phyloP scores from a whole-genome alignment of 164 flowering plant species.

The Berberis vulgaris region DNA sequence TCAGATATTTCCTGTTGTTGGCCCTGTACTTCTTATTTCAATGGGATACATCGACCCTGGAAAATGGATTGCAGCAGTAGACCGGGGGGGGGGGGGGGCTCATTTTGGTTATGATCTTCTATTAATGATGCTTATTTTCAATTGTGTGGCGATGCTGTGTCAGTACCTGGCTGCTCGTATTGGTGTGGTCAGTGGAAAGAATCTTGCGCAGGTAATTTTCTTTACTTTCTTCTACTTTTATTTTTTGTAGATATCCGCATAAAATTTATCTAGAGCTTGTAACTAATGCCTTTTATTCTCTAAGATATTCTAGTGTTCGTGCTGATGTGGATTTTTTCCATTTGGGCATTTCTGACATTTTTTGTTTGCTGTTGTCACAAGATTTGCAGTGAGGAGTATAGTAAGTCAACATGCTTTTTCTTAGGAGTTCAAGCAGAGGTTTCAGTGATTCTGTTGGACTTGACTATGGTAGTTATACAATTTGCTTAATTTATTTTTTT shows the following conservation, averaged over 20 bases:
- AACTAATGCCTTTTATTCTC: too few species aligned
- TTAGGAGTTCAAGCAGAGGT: conserved; percentile 79
- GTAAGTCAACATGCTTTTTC: conserved; percentile 47
- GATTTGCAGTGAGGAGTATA: conserved; percentile 89
- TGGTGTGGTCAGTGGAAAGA: conserved; percentile 67
- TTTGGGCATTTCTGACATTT: conserved; percentile 1
- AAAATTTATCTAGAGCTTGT: too few species aligned
- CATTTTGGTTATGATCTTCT: conserved; percentile 72
- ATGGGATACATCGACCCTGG: conserved; percentile 91
- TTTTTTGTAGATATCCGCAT: not conserved
- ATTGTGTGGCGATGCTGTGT: conserved; percentile 67
- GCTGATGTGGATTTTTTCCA: not conserved
- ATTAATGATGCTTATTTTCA: conserved; percentile 44
- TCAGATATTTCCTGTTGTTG: conserved; percentile 47
- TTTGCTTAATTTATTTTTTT: not conserved
- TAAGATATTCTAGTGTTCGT: too few species aligned
- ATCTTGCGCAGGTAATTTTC: conserved; percentile 78
- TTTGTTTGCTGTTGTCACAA: conserved; percentile 16
- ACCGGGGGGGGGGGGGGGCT: conserved; percentile 78
- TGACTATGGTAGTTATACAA: conserved; percentile 54
- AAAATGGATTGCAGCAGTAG: conserved; percentile 78
- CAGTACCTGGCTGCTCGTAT: conserved; percentile 76
- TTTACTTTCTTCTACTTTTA: not conserved
- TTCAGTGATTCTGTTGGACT: conserved; percentile 57
- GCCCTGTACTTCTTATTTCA: conserved; percentile 59